Evolutionary conservation across 345 rosid genomes (phyloP).

Genomic region (Murraya paniculata): DNA sequence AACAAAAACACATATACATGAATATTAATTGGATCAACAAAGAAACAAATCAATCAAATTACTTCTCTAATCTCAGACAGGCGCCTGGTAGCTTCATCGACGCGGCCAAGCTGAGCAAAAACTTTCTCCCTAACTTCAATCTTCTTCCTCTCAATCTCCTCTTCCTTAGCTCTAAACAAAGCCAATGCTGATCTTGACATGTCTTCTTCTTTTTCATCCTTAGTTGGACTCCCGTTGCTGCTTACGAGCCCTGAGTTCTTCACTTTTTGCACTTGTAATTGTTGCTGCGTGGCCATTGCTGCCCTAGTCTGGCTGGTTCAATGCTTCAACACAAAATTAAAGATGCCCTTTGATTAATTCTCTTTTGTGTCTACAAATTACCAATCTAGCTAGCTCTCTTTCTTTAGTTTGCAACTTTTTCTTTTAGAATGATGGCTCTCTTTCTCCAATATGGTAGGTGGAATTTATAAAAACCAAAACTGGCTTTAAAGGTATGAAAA

Average conservation of each 20-base stretch:
- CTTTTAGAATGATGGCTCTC: slow-evolving; percentile 32
- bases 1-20: background rate
- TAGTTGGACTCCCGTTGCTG: slow-evolving; percentile 39
- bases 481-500: slow-evolving; percentile 35
- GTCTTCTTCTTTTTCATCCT: slow-evolving; percentile 73
- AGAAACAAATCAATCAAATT: slow-evolving; percentile 20
- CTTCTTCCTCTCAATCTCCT: slow-evolving; percentile 89
- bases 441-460: slow-evolving; percentile 31
- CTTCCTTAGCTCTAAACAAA: slow-evolving; percentile 74
- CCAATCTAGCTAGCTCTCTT: background rate
- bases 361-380: slow-evolving; percentile 5
- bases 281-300: slow-evolving; percentile 51
- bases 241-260: slow-evolving; percentile 45
- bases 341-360: slow-evolving; percentile 4
- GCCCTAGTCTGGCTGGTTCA: background rate
- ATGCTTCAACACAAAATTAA: background rate
- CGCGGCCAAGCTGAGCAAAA: slow-evolving; percentile 65
- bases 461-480: slow-evolving; percentile 23
- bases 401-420: background rate
- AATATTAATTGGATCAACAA: background rate
- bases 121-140: slow-evolving; percentile 72
- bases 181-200: slow-evolving; percentile 68
- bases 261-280: slow-evolving; percentile 43
- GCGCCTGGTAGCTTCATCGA: slow-evolving; percentile 67
- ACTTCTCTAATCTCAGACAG: slow-evolving; percentile 85